Conservation (phyloP, 495 filamentous ascomycete genomes). For the Penicillium bovifimosum region DNA sequence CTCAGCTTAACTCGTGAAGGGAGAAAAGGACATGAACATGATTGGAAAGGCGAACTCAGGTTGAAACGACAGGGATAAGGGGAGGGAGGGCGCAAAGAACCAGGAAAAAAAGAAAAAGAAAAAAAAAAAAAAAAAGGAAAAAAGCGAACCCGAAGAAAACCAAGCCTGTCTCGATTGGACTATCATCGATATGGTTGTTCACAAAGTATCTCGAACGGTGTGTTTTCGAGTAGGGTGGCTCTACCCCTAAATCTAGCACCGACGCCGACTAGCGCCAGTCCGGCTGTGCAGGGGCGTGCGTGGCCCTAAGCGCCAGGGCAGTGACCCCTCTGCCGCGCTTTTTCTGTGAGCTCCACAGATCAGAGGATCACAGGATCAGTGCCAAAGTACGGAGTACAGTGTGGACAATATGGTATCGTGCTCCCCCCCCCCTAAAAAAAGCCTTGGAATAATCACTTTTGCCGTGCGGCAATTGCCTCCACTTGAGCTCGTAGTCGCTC, state of each 20-base stretch:
- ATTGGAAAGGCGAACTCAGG: not conserved
- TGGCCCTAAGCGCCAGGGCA: constrained; percentile 18
- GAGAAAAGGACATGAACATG: not conserved
- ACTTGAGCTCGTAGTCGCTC: constrained; percentile 39
- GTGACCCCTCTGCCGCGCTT: constrained; percentile 7
- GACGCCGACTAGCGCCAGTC: constrained; percentile 5
- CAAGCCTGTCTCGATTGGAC: not conserved
- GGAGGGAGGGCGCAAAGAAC: not conserved
- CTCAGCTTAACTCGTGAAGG: not conserved
- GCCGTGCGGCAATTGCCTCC: constrained; percentile 16
- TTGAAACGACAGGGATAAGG: not conserved
- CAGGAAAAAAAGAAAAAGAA: not conserved
- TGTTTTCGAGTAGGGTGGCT: constrained; percentile 9
- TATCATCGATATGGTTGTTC: constrained; percentile 7
- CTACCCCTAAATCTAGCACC: constrained; percentile 8
- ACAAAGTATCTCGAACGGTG: constrained; percentile 8
- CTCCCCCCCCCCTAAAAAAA: no score
- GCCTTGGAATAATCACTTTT: not conserved
- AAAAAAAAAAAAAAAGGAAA: not conserved
- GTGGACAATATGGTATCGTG: not conserved
- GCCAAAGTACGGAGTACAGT: not conserved
- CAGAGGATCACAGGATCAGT: not conserved
- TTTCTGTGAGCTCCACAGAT: constrained; percentile 1
- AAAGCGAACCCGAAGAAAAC: constrained; percentile 3
- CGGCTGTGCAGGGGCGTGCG: constrained; percentile 17